Percentiles rank a stretch among this genome's conserved stretches.
These are phyloP conservation scores for Chrysophaeum taylorii DNA, from an alignment of 352 stramenopile genomes.

Conservation along the genomic window DNA sequence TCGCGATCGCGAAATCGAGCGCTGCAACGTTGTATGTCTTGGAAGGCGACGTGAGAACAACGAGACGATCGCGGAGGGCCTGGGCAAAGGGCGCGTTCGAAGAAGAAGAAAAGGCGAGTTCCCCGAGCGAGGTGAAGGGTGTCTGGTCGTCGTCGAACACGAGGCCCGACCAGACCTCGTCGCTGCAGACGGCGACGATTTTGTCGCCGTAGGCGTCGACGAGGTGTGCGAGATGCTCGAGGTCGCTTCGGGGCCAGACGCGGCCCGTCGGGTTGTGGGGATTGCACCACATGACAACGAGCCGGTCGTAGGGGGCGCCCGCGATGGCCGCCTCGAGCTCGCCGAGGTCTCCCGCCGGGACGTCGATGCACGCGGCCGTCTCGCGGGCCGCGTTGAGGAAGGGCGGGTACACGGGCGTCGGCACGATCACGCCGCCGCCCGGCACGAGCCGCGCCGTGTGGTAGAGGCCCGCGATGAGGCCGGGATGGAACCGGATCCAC, in stretches of 20 bases:
- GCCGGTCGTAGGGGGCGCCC: not conserved
- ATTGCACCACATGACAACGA: conserved; percentile 24
- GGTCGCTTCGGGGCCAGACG: conserved; percentile 15
- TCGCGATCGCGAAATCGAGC: conserved; percentile 14
- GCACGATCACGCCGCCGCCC: conserved; percentile 8
- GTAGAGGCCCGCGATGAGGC: conserved; percentile 21
- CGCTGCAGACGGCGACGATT: conserved; percentile 11
- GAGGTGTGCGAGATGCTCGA: not conserved
- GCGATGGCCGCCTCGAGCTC: not conserved
- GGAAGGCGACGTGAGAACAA: conserved; percentile 20
- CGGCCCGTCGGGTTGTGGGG: conserved; percentile 25
- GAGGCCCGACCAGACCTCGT: conserved; percentile 27
- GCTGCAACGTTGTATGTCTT: conserved; percentile 30
- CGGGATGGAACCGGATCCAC: conserved; percentile 22
- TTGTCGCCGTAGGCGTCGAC: not conserved
- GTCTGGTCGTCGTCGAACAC: not conserved
- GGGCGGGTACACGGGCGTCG: conserved; percentile 24
- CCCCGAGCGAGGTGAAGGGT: not conserved
- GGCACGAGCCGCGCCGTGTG: conserved; percentile 17
- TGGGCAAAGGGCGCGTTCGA: not conserved
- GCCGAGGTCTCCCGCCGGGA: conserved; percentile 1
- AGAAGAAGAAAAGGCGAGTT: too few species aligned
- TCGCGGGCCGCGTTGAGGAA: conserved; percentile 17
- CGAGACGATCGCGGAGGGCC: not conserved
- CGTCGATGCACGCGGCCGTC: not conserved